phyloP scores from a whole-genome alignment of 2,329 filamentous ascomycete genomes.

The Sarocladium brachiariae region DNA sequence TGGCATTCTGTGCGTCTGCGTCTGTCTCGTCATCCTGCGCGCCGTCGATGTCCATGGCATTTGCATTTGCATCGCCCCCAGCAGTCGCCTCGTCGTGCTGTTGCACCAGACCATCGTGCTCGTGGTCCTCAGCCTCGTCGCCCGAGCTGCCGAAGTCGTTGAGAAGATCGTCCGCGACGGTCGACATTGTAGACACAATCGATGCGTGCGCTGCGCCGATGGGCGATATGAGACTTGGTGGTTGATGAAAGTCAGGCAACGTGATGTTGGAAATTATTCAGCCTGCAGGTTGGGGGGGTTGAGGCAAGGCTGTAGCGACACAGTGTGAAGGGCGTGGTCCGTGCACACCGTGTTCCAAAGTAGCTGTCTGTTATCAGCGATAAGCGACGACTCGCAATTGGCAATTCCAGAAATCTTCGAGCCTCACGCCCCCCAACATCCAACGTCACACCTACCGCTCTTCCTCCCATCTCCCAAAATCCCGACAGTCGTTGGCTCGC shows the following conservation, averaged over 20 bases:
- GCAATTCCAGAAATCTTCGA: conserved; percentile 5
- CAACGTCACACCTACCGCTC: background rate
- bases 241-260: conserved; percentile 10
- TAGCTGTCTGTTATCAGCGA: conserved; percentile 8
- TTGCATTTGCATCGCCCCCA: conserved; percentile 30
- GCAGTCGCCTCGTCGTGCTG: conserved; percentile 33
- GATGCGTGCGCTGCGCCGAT: conserved; percentile 11
- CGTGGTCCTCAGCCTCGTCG: conserved; percentile 63
- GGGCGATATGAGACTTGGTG: conserved; percentile 11
- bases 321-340: background rate
- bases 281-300: too few species aligned
- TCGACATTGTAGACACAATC: conserved; percentile 63
- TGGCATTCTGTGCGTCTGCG: conserved; percentile 32
- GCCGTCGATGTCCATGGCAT: conserved; percentile 42
- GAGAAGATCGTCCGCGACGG: conserved; percentile 83
- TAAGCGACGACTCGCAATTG: conserved; percentile 4
- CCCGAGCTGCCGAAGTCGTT: conserved; percentile 63
- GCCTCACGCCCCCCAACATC: too few species aligned
- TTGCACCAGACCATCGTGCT: conserved; percentile 41
- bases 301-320: conserved; percentile 1
- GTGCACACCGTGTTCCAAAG: background rate
- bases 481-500: background rate
- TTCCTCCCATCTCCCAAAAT: background rate
- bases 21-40: conserved; percentile 28
- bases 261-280: conserved; percentile 6